phyloP scores from a whole-genome alignment of 192 early-diverging fungal species.

The Lobosporangium transversale region DNA sequence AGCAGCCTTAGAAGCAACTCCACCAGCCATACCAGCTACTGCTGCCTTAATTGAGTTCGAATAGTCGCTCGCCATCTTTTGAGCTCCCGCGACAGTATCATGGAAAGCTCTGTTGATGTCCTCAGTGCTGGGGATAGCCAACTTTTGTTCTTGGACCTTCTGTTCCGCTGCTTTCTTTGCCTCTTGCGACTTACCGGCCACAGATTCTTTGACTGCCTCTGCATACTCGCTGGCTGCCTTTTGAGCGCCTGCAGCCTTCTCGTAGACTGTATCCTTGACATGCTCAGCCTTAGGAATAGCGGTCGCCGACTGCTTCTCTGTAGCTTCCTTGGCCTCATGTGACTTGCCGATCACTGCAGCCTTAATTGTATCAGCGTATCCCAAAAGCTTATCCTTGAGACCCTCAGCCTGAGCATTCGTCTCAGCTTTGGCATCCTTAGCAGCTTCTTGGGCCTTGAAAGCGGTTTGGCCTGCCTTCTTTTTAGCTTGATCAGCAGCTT shows the following conservation, averaged over 20 bases:
- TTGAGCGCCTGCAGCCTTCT: slow-evolving; percentile 14
- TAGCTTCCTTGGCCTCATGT: neutral
- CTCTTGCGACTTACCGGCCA: neutral
- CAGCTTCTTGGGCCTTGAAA: slow-evolving; percentile 2
- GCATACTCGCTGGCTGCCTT: slow-evolving; percentile 3
- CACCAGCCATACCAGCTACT: too few relatives aligned
- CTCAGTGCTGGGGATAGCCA: neutral
- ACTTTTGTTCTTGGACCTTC: neutral
- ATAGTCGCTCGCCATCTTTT: slow-evolving; percentile 18
- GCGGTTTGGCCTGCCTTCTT: slow-evolving; percentile 17
- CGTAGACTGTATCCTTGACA: slow-evolving; percentile 17
- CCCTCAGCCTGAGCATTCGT: neutral
- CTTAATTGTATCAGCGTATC: neutral
- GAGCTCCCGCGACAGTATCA: slow-evolving; percentile 15
- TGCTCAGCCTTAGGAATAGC: slow-evolving; percentile 4
- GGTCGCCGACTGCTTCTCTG: neutral
- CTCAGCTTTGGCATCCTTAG: slow-evolving; percentile 13
- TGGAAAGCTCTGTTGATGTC: slow-evolving; percentile 2
- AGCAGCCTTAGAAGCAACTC: too few relatives aligned
- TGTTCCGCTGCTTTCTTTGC: neutral
- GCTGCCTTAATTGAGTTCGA: too few relatives aligned
- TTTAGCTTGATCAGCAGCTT: slow-evolving; percentile 9
- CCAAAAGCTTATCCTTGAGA: slow-evolving; percentile 4
- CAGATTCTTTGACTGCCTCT: neutral
- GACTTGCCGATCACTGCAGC: neutral